phyloP scores from a whole-genome alignment of 768 basidiomycete species.

The Suillus brevipes region DNA sequence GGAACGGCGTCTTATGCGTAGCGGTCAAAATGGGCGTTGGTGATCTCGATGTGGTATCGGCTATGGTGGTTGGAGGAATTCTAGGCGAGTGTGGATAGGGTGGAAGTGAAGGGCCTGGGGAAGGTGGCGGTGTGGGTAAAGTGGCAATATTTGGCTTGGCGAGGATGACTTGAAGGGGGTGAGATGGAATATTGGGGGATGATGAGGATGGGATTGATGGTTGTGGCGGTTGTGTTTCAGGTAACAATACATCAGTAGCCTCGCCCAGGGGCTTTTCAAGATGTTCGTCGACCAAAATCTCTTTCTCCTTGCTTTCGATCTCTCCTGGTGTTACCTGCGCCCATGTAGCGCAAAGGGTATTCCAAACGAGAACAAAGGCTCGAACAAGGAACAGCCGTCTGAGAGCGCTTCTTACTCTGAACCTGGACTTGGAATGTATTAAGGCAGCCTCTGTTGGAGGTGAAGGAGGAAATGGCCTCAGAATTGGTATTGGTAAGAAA shows the following conservation, averaged over 20 bases:
- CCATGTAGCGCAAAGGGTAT: slow-evolving; percentile 64
- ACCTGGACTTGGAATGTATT: slow-evolving; percentile 37
- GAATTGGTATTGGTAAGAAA: slow-evolving; percentile 40
- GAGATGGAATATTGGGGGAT: slow-evolving; percentile 18
- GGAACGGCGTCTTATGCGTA: slow-evolving; percentile 68
- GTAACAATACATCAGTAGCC: slow-evolving; percentile 20
- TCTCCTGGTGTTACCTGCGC: slow-evolving; percentile 39
- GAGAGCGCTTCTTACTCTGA: slow-evolving; percentile 43
- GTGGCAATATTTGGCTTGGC: slow-evolving; percentile 15
- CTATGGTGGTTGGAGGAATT: slow-evolving; percentile 15
- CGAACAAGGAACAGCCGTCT: slow-evolving; percentile 72
- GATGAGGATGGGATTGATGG: slow-evolving; percentile 31
- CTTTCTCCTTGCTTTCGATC: slow-evolving; percentile 19
- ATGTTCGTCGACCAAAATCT: slow-evolving; percentile 8
- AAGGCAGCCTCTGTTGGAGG: slow-evolving; percentile 32
- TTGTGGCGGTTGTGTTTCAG: slow-evolving; percentile 19
- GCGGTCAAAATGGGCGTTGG: slow-evolving; percentile 48
- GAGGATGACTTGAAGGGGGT: slow-evolving; percentile 10
- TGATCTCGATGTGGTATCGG: slow-evolving; percentile 37
- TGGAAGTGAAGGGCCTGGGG: slow-evolving; percentile 15
- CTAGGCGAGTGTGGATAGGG: neutral
- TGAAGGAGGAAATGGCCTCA: slow-evolving; percentile 24
- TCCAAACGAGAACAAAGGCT: slow-evolving; percentile 68
- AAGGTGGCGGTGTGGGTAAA: slow-evolving; percentile 29
- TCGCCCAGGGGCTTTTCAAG: slow-evolving; percentile 12